Evolutionary conservation across 306 rosid genomes (phyloP), one percentile per base, ranked within the genome.

Genomic region (Neltuma alba): DNA sequence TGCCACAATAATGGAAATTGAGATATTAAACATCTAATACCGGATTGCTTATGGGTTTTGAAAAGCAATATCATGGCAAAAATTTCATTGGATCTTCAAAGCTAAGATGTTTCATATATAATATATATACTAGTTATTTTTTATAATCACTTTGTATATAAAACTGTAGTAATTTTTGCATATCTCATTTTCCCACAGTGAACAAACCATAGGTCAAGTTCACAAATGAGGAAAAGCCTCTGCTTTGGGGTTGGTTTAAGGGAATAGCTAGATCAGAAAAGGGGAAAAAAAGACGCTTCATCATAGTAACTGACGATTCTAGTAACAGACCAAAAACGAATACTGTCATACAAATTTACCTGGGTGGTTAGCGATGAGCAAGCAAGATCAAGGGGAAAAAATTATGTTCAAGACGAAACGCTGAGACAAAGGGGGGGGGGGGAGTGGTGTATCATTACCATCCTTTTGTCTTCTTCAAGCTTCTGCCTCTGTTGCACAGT

Each of bases 401-500:
- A 47, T 42, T 9, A 71, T 0, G 23, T 55, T 55, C 64, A 74
- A 61, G 62, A 50, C 10, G 60, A 74, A 45, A 54, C 4, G 33
- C 15, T 40, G 23, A 30, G 70, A 34, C 18, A 44, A 70, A 65
- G 34, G 70, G 41, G 33, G 71, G 54, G 30, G 45, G 61, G 34
- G 70, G 41, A 33, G 71, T 60, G 30, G 45, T 25, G 79, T 58
- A 44, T 34, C 12, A 72, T 60, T 75, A 93, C 99, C 98, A 91
- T 91, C 86, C 86, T 83, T 83, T 80, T 91, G 30, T 95, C 99
- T 76, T 93, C 99, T 12, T 90, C 97, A 71, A 93, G 98, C 78
- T 91, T 90, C 82, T 83, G 92, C 78, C 92, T 91, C 86, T 95
- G 97, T 52, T 88, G 91, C 78, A 90, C 96, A 78, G 99, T 95